Base-by-base conservation (phyloP, 2,329 filamentous ascomycete genomes). In the Pseudohalonectria lignicola region DNA sequence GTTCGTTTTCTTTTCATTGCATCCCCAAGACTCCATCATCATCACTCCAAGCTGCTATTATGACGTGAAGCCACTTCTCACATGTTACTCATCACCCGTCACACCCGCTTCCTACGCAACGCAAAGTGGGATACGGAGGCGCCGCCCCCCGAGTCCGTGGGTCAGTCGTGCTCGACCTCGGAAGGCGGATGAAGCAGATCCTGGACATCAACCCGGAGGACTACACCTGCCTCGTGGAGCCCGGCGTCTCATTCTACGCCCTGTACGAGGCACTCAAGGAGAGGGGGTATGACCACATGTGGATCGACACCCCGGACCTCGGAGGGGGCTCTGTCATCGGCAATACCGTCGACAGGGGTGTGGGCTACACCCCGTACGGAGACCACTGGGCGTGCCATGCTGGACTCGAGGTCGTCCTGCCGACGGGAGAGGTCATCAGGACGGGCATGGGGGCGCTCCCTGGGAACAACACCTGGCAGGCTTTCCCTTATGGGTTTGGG, bases 281-380 rank as follows among this genome's bases (percentile, higher is more conserved):
- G 30, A 52, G 57, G 26, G 47, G 55, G 6, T 50, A 59, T 10
- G 52, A 63, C 17, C 49, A 56, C 13, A 49, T 67, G 26, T 68
- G 64, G 64, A 51, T 67, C 13, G 64, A 66, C 31, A 49, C 54
- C 1, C 60, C 60, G 5, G 60, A 61, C 45, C 51, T 67, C 6
- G 60, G 63, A 11, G 57, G 62, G n/a, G 63, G 64, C 9, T 63
- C 59, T 5, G 52, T 68, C 10, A 47, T 69, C n/a, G 64, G 65
- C 7, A 68, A 69, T 42, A 55, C 63, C 4, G 41, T 66, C 7
- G 64, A 69, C 21, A 51, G 63, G 21, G 65, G 65, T 1, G 56
- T 66, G 6, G 65, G 65, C 1, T 68, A 68, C 41, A 68, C 64
- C 2, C 61, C 61, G 0, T 63, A 63, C 25, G 61, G 62, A 5